Conservation (phyloP, 2,329 filamentous ascomycete genomes). For the Penicillium vulpinum region DNA sequence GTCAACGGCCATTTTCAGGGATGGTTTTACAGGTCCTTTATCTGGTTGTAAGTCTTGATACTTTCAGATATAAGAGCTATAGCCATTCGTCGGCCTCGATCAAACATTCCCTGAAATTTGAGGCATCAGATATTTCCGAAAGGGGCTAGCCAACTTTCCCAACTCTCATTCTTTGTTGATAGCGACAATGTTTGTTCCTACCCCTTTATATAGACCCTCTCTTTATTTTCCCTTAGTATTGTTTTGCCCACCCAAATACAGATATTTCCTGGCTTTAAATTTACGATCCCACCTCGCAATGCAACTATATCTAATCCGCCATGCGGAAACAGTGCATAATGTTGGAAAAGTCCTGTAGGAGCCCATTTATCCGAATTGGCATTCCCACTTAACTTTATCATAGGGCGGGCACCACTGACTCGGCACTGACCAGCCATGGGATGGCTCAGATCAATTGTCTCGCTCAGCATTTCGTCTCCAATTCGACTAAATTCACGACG, state of each 20-base stretch:
- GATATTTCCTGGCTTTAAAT: neutral
- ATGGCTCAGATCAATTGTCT: slow-evolving; percentile 74
- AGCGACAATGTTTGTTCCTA: neutral
- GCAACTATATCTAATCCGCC: slow-evolving; percentile 75
- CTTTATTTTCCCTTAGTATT: neutral
- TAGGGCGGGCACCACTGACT: slow-evolving; percentile 79
- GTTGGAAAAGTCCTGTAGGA: slow-evolving; percentile 72
- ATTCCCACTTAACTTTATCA: neutral
- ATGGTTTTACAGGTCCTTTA: no score
- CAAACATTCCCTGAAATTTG: neutral
- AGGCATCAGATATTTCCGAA: neutral
- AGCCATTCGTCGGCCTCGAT: neutral
- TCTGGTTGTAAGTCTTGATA: no score
- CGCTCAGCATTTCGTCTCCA: slow-evolving; percentile 64
- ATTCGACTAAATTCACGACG: slow-evolving; percentile 64
- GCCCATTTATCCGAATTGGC: neutral
- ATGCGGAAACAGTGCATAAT: slow-evolving; percentile 90
- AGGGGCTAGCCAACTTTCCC: neutral
- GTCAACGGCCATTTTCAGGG: no score
- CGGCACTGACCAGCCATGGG: slow-evolving; percentile 77
- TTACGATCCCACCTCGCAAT: slow-evolving; percentile 37
- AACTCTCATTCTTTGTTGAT: neutral
- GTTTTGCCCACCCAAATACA: no score
- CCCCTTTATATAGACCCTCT: neutral
- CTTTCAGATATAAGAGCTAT: no score